A percentile compares a stretch with the other conserved stretches of the same genome.
Conservation (phyloP, 1,284 basidiomycete genomes). For the Malassezia sp. region DNA sequence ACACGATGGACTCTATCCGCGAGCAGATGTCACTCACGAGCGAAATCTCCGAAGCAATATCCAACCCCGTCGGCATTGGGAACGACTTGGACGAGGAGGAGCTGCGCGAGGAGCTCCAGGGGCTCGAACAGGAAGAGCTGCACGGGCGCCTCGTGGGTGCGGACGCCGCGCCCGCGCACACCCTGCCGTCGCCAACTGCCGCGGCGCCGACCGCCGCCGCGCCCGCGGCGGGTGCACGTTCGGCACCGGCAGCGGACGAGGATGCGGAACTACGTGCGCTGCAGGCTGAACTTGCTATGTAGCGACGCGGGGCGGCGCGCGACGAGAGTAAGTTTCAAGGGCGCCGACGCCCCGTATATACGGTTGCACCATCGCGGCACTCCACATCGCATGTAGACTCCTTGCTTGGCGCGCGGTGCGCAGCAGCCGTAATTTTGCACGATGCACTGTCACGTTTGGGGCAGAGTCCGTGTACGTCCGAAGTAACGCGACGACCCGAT, state of each 20-base stretch:
- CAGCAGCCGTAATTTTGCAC: no score
- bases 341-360: no score
- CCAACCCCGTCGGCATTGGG: slow-evolving; percentile 62
- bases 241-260: slow-evolving; percentile 51
- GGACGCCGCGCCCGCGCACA: slow-evolving; percentile 77
- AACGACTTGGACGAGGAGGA: slow-evolving; percentile 68
- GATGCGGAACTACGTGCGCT: slow-evolving; percentile 82
- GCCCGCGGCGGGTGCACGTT: slow-evolving; percentile 22
- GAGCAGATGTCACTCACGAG: slow-evolving; percentile 89
- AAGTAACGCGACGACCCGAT: no score
- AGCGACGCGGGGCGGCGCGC: no score
- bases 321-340: no score
- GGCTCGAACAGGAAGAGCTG: slow-evolving; percentile 81
- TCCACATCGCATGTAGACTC: no score
- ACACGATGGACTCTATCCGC: slow-evolving; percentile 75
- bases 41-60: slow-evolving; percentile 91
- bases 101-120: slow-evolving; percentile 70
- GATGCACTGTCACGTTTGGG: no score
- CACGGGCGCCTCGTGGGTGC: slow-evolving; percentile 77
- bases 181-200: slow-evolving; percentile 48
- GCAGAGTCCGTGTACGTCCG: no score
- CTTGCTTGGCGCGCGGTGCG: no score
- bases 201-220: slow-evolving; percentile 20
- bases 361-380: no score
- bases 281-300: slow-evolving; percentile 60